These are phyloP conservation scores for Tricholoma sp. DNA, from an alignment of 768 basidiomycete genomes.

Conservation along the genomic window DNA sequence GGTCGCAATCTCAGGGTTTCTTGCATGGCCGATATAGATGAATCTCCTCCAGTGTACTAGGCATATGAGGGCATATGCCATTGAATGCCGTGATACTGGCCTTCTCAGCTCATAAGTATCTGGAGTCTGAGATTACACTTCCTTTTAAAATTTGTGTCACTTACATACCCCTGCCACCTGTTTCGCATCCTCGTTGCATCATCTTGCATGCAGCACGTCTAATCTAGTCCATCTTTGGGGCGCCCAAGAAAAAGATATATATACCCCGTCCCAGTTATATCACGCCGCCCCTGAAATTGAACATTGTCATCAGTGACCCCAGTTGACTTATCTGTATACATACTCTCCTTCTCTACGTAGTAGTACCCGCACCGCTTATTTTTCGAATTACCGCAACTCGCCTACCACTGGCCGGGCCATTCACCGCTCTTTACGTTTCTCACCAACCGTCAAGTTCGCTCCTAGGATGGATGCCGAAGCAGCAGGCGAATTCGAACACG, in stretches of 20 bases:
- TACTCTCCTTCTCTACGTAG: conserved; percentile 10
- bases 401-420: neutral
- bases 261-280: neutral
- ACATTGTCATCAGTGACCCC: conserved; percentile 1
- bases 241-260: conserved; percentile 1
- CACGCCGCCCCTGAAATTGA: neutral
- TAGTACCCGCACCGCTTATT: neutral
- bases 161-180: conserved; percentile 1
- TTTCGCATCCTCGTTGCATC: neutral
- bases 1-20: no score
- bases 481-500: conserved; percentile 11
- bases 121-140: neutral
- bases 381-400: neutral
- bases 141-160: neutral
- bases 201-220: neutral
- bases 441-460: neutral
- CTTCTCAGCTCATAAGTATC: neutral
- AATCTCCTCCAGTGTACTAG: neutral
- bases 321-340: conserved; percentile 11
- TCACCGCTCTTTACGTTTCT: neutral
- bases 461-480: conserved; percentile 15
- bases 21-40: no score
- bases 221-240: neutral
- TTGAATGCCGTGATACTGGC: no score
- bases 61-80: no score